phyloP scores from a whole-genome alignment of 495 filamentous ascomycete genomes.

The Neurospora discreta region DNA sequence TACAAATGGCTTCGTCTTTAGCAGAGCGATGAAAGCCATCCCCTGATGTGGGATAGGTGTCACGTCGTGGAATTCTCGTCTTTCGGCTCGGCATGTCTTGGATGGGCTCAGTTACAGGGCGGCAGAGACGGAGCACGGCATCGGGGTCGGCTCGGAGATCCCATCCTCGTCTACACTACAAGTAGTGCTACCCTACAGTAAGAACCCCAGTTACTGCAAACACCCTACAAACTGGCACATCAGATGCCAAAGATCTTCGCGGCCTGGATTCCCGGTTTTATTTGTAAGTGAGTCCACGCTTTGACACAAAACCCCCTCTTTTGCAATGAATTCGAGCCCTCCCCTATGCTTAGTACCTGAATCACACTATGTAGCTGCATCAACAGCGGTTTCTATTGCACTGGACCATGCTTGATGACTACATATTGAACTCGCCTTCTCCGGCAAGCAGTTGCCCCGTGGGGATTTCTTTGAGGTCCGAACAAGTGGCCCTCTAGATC shows the following conservation, averaged over 20 bases:
- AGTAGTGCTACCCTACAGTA: background rate
- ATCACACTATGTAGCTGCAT: too few species aligned
- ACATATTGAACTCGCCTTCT: background rate
- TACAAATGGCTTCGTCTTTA: background rate
- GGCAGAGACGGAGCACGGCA: background rate
- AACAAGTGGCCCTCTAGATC: background rate
- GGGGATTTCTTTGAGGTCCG: background rate
- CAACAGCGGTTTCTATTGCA: too few species aligned
- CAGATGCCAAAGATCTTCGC: too few species aligned
- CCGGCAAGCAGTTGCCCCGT: background rate
- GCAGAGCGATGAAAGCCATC: background rate
- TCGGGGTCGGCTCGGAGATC: background rate
- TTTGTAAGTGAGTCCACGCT: too few species aligned
- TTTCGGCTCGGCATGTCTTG: background rate
- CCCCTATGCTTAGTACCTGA: too few species aligned
- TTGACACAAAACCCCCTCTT: too few species aligned
- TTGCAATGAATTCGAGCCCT: too few species aligned
- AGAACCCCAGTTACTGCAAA: too few species aligned
- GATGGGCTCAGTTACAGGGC: background rate
- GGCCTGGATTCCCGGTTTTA: too few species aligned
- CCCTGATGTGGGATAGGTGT: background rate
- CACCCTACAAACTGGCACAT: too few species aligned
- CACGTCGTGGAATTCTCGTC: background rate
- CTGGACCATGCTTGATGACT: background rate
- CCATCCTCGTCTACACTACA: background rate